A percentile compares a stretch with the other conserved stretches of the same genome.
Evolutionary conservation across 148 eudicot species (phyloP).

Genomic region (Vaccinium myrtillus): DNA sequence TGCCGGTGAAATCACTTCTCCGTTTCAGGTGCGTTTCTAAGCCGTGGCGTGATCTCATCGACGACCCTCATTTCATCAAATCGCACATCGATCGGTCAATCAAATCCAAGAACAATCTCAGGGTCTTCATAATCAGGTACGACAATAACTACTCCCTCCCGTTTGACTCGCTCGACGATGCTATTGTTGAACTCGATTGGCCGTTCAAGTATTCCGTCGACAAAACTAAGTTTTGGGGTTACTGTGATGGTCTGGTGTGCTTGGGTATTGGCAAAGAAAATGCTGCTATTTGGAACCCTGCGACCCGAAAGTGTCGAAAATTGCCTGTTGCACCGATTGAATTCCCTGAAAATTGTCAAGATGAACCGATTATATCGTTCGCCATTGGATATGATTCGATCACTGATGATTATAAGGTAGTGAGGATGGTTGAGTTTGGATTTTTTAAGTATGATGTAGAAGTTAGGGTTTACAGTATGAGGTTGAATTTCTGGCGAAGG

Average conservation of each 20-base stretch:
- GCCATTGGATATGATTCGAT: constrained; percentile 42
- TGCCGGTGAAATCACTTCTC: background rate
- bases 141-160: background rate
- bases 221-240: constrained; percentile 29
- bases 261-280: background rate
- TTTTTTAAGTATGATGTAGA: constrained; percentile 1
- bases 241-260: constrained; percentile 18
- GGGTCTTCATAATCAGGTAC: background rate
- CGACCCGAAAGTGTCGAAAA: background rate
- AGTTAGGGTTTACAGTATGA: constrained; percentile 42
- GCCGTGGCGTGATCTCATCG: background rate
- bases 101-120: background rate
- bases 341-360: background rate
- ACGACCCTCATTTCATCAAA: background rate
- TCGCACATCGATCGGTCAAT: background rate
- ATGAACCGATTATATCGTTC: background rate
- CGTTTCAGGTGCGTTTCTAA: constrained; percentile 5
- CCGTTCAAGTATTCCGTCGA: constrained; percentile 16
- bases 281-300: constrained; percentile 1
- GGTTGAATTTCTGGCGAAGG: constrained; percentile 28
- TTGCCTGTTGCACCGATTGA: background rate
- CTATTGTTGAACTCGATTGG: constrained; percentile 13
- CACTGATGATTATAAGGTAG: constrained; percentile 39
- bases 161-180: constrained; percentile 27
- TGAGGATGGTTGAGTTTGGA: constrained; percentile 24